Conservation (phyloP, 1,284 basidiomycete species). For the Chalciporus sp. region DNA sequence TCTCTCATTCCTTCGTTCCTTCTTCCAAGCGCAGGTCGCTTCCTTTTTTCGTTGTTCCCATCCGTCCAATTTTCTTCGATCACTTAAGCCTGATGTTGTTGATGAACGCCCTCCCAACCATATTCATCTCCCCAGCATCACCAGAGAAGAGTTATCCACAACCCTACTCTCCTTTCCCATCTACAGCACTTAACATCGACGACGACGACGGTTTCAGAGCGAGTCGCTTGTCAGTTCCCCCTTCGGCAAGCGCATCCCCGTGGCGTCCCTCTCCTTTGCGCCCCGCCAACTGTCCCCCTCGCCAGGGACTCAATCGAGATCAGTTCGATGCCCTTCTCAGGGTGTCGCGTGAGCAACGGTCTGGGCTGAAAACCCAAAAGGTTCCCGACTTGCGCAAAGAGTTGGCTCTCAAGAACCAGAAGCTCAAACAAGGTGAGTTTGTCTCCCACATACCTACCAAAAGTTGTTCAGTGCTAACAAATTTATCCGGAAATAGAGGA, state of each 20-base stretch:
- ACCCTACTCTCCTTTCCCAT: constrained; percentile 62
- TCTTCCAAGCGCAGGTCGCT: constrained; percentile 51
- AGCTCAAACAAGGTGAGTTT: constrained; percentile 70
- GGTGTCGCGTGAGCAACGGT: constrained; percentile 56
- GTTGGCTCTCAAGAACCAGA: constrained; percentile 71
- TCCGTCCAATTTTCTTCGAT: constrained; percentile 11
- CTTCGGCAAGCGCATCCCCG: constrained; percentile 36
- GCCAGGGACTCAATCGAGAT: constrained; percentile 61
- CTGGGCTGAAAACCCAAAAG: constrained; percentile 47
- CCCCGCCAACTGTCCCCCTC: constrained; percentile 40
- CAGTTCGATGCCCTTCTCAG: constrained; percentile 64
- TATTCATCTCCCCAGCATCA: constrained; percentile 67
- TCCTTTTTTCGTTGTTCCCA: constrained; percentile 13
- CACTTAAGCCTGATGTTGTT: constrained; percentile 42
- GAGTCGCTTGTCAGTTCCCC: constrained; percentile 60
- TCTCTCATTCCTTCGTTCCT: constrained; percentile 6
- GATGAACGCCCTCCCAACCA: constrained; percentile 57
- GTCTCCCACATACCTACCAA: neutral
- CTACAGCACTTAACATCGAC: constrained; percentile 28
- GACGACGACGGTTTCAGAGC: constrained; percentile 57
- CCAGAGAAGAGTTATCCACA: constrained; percentile 51
- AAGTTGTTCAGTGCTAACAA: neutral
- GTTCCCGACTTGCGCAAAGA: constrained; percentile 68
- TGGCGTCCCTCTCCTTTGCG: constrained; percentile 56
- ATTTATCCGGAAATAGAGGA: constrained; percentile 49